phyloP scores from a whole-genome alignment of 139 green algal species.

The Tetraselmis striata region DNA sequence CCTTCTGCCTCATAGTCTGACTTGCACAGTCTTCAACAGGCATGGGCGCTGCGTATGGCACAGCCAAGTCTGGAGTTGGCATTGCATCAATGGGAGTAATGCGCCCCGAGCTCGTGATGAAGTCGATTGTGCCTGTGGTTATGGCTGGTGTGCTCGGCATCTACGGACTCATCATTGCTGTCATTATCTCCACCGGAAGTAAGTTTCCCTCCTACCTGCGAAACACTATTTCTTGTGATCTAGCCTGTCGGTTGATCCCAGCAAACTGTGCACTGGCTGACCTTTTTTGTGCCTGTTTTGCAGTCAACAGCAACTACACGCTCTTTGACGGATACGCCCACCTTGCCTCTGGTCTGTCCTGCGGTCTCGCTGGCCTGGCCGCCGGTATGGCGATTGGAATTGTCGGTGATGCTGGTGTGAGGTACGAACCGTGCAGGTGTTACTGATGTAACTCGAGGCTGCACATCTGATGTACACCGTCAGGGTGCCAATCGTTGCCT shows the following conservation, averaged over 20 bases:
- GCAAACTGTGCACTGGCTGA: too few relatives aligned
- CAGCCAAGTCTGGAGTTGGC: conserved; percentile 95
- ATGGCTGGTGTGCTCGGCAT: conserved; percentile 99
- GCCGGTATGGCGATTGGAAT: conserved; percentile 99
- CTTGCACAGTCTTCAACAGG: too few relatives aligned
- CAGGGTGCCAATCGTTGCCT: too few relatives aligned
- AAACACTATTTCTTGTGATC: too few relatives aligned
- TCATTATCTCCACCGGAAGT: conserved; percentile 97
- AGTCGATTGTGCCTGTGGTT: conserved; percentile 98
- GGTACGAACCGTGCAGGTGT: too few relatives aligned
- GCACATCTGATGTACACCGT: too few relatives aligned
- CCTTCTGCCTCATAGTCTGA: too few relatives aligned
- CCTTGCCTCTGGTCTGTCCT: conserved; percentile 88
- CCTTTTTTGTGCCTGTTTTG: conserved; percentile 1
- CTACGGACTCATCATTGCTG: conserved; percentile 99
- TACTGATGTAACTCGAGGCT: too few relatives aligned
- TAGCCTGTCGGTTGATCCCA: too few relatives aligned
- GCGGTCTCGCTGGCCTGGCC: conserved; percentile 86
- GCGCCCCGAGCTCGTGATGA: conserved; percentile 99
- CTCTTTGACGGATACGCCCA: conserved; percentile 98
- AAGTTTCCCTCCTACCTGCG: conserved; percentile 23
- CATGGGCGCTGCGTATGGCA: conserved; percentile 97
- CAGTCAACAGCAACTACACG: conserved; percentile 88
- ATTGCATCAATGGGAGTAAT: conserved; percentile 99
- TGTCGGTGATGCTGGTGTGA: conserved; percentile 95